These are phyloP conservation scores for Alternaria infectoria DNA, from an alignment of 2,329 filamentous ascomycete genomes.

Conservation along the genomic window DNA sequence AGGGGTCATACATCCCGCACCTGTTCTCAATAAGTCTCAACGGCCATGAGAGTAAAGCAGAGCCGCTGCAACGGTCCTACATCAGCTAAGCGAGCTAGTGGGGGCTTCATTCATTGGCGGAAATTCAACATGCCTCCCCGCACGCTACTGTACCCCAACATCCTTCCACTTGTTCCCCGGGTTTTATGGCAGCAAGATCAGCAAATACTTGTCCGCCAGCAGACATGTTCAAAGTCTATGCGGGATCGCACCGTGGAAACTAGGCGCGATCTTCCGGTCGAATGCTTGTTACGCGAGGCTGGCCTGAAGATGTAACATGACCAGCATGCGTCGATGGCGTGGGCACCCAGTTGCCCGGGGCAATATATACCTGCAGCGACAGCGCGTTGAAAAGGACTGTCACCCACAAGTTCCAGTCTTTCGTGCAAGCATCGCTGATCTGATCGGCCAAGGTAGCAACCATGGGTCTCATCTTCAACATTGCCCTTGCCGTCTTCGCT, in stretches of 20 bases:
- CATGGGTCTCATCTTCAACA: slow-evolving; percentile 54
- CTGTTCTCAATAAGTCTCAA: not conserved
- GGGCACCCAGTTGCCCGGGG: slow-evolving; percentile 7
- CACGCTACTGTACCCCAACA: slow-evolving; percentile 27
- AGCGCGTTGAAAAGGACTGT: not conserved
- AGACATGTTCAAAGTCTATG: not conserved
- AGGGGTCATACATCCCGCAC: not conserved
- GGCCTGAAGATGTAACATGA: slow-evolving; percentile 11
- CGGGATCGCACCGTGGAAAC: slow-evolving; percentile 20
- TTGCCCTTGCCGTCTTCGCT: slow-evolving; percentile 52
- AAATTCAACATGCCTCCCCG: slow-evolving; percentile 26
- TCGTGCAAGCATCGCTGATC: not conserved
- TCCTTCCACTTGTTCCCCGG: slow-evolving; percentile 19
- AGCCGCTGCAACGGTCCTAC: slow-evolving; percentile 2
- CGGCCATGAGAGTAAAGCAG: not conserved
- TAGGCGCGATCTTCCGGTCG: slow-evolving; percentile 32
- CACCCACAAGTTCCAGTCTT: not conserved
- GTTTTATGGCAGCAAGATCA: slow-evolving; percentile 17
- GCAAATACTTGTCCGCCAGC: slow-evolving; percentile 11
- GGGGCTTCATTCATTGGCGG: slow-evolving; percentile 27
- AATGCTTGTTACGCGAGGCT: slow-evolving; percentile 16
- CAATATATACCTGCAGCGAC: slow-evolving; percentile 13
- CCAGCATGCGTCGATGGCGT: slow-evolving; percentile 13
- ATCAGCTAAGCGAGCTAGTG: slow-evolving; percentile 1
- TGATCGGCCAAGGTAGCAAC: not conserved